Percentiles rank a stretch among this genome's conserved stretches.
Evolutionary conservation across 768 basidiomycete species (phyloP).

Genomic region (Agaricus sinodeliciosus): DNA sequence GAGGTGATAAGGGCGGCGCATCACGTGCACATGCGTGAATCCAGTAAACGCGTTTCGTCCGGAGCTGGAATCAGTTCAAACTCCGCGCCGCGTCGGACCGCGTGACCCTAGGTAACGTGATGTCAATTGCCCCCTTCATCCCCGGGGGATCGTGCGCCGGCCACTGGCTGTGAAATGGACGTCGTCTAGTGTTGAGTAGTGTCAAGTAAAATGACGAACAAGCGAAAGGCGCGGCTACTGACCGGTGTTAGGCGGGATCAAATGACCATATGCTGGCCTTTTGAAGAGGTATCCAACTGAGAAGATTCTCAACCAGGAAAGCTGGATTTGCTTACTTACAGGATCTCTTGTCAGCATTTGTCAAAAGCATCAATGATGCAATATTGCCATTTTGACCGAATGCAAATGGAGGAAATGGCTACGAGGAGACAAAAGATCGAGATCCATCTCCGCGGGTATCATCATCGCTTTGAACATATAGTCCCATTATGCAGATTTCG

Average conservation of each 20-base stretch:
- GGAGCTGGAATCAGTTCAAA: slow-evolving; percentile 23
- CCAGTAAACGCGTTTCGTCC: slow-evolving; percentile 37
- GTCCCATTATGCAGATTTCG: neutral
- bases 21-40: slow-evolving; percentile 36
- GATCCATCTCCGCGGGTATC: neutral
- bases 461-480: neutral
- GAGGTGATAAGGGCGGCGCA: slow-evolving; percentile 33
- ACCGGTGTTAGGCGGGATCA: no score
- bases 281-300: no score
- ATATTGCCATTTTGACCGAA: neutral
- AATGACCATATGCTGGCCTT: no score
- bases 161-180: neutral
- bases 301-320: no score
- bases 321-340: no score
- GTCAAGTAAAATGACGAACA: neutral
- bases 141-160: neutral
- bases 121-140: neutral
- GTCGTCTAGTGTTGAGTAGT: no score
- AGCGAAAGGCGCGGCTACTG: neutral
- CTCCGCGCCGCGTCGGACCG: slow-evolving; percentile 28
- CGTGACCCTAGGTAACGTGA: slow-evolving; percentile 22
- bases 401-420: neutral
- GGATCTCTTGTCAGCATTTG: no score
- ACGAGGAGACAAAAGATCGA: neutral
- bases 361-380: neutral